Evolutionary conservation across 2,329 filamentous ascomycete species (phyloP), one percentile per base, ranked within the genome.

Genomic region (Trichophyton simii): DNA sequence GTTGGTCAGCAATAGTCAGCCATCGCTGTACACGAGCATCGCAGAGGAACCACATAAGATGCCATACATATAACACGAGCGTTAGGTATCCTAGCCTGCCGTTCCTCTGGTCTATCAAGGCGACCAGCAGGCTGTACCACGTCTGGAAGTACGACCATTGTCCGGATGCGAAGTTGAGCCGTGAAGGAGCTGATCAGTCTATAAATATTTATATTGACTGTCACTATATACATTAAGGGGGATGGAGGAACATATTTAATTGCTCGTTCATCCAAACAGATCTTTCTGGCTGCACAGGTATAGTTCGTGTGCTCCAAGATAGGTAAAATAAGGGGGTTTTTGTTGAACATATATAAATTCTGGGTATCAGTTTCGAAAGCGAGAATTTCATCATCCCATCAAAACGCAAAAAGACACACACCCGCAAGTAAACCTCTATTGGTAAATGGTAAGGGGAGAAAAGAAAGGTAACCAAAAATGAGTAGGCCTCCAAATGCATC

Each of bases 401-500:
- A 54, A 31, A 25, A 48, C 20, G 7, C 22, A 31, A 18, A 28
- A 2, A 54, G 28, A 15, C 50, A 34, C 50, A 44, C 50, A 18
- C 18, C 34, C 50, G 22, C 50, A 54, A 54, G 25, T 54, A 54
- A 31, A 54, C 50, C 25, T 54, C 50, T 54, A 54, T 54, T 54
- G 50, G 50, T 54, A 28, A 28, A 31, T n/a, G 22, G 50, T 54
- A 28, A 31, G 22, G 9, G 22, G 28, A 25, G 28, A 31, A 13
- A n/a, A 31, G n/a, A 31, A 34, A 52, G 28, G 22, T 9, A 48
- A 48, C n/a, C 20, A 20, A 48, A 48, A 48, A 22, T 48, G 20
- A 48, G 44, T 54, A 54, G 13, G 22, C 50, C 50, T 54, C 50
- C 50, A 54, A 25, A 54, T 54, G 50, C 50, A 54, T 54, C 50